Percentiles rank a stretch among this genome's conserved stretches.
Conservation (phyloP, 495 filamentous ascomycete species). For the Penicillium manginii region DNA sequence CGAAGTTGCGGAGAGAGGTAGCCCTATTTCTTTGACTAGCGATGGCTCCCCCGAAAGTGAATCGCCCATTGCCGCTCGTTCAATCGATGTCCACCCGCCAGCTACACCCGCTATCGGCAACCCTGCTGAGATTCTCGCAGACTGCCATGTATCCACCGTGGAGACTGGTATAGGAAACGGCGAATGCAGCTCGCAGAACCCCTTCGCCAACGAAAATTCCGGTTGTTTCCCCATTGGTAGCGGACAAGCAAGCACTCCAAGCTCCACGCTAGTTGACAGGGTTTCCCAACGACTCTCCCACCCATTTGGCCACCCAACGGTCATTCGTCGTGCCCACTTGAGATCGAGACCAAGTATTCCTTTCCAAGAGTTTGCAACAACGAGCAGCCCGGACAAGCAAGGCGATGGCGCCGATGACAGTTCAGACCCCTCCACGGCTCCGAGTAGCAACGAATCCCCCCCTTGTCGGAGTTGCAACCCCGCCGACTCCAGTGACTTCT, state of each 20-base stretch:
- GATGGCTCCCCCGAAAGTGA: conserved; percentile 9
- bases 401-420: conserved; percentile 40
- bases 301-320: conserved; percentile 55
- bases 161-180: too few relatives aligned
- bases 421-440: conserved; percentile 43
- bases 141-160: not conserved
- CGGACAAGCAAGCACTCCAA: conserved; percentile 16
- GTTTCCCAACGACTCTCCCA: conserved; percentile 55
- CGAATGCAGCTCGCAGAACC: not conserved
- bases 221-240: not conserved
- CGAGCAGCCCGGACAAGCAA: conserved; percentile 19
- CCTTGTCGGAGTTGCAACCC: conserved; percentile 35
- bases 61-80: conserved; percentile 10
- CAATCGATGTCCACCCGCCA: not conserved
- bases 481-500: conserved; percentile 41
- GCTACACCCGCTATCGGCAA: not conserved
- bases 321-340: conserved; percentile 54
- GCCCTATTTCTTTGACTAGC: conserved; percentile 3
- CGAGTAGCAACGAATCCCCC: conserved; percentile 41
- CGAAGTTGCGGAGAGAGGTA: not conserved
- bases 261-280: conserved; percentile 42
- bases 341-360: conserved; percentile 47
- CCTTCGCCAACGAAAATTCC: conserved; percentile 10
- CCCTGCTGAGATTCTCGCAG: conserved; percentile 3
- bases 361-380: conserved; percentile 27